phyloP scores from a whole-genome alignment of 331 rosid species.

The Acacia pycnantha region DNA sequence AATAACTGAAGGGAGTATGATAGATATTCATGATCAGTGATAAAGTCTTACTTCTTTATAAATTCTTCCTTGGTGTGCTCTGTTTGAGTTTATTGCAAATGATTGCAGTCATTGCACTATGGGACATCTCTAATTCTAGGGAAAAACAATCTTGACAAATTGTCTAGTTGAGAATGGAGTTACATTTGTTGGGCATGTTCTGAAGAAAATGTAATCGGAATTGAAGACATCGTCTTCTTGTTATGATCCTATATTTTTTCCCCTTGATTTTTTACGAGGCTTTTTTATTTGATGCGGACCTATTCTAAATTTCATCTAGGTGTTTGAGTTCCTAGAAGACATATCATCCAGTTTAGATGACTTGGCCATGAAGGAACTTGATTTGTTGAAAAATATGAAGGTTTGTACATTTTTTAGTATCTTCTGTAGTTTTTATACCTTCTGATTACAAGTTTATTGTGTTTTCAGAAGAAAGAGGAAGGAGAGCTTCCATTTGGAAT shows the following conservation, averaged over 20 bases:
- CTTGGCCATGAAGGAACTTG: conserved; percentile 72
- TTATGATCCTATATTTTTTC: not conserved
- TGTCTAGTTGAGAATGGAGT: not conserved
- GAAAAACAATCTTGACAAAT: not conserved
- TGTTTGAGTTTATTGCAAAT: not conserved
- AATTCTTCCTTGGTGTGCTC: not conserved
- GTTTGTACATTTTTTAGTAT: conserved; percentile 41
- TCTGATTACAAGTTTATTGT: conserved; percentile 35
- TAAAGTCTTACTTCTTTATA: not conserved
- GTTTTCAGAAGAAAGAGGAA: conserved; percentile 80
- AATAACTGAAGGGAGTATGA: not conserved
- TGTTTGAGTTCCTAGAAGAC: conserved; percentile 87
- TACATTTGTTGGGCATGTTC: not conserved
- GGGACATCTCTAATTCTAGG: not conserved
- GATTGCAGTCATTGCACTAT: not conserved
- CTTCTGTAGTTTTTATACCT: conserved; percentile 22
- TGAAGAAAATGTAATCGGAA: not conserved
- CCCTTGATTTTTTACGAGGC: not conserved
- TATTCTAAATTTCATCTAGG: conserved; percentile 49
- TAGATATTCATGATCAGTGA: not conserved
- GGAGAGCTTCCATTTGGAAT: conserved; percentile 86
- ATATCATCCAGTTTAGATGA: conserved; percentile 67
- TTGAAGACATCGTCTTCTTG: not conserved
- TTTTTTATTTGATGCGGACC: not conserved
- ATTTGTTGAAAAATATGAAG: conserved; percentile 78